Percentiles rank a stretch among this genome's conserved stretches.
These are phyloP conservation scores for Komagataella populi DNA, from an alignment of 805 yeast genomes.

Conservation along the genomic window DNA sequence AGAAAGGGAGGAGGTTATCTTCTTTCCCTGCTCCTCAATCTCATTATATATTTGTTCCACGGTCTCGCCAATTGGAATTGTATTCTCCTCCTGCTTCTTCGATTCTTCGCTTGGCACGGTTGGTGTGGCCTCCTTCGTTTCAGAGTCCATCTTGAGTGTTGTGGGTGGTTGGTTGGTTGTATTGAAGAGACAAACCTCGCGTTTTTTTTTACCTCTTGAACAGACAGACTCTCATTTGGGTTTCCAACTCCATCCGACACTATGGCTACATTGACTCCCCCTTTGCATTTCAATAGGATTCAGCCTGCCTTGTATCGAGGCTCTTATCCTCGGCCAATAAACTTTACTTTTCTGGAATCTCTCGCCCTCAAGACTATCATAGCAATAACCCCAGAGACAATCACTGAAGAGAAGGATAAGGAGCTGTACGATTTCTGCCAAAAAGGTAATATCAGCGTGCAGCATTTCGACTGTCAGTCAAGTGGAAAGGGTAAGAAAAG, in stretches of 20 bases:
- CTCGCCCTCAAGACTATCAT: constrained; percentile 59
- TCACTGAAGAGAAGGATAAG: constrained; percentile 38
- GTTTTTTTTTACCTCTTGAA: background rate
- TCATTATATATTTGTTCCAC: background rate
- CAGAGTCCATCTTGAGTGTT: background rate
- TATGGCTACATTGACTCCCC: constrained; percentile 37
- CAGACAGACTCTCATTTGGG: background rate
- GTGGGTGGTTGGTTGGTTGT: background rate
- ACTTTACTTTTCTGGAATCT: constrained; percentile 52
- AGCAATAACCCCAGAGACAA: constrained; percentile 68
- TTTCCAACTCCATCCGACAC: constrained; percentile 3
- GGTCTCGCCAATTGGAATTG: background rate
- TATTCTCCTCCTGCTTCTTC: background rate
- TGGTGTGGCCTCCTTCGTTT: background rate
- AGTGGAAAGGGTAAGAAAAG: constrained; percentile 72
- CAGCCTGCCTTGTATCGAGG: constrained; percentile 70
- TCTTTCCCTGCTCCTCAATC: background rate
- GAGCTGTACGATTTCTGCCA: constrained; percentile 36
- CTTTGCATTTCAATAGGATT: constrained; percentile 62
- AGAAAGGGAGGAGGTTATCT: background rate
- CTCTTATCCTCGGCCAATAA: constrained; percentile 71
- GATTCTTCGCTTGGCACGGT: background rate
- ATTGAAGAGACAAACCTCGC: background rate
- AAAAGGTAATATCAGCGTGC: constrained; percentile 36
- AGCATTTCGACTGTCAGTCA: constrained; percentile 55